Evolutionary conservation across 148 eudicot species (phyloP).

Genomic region (Beta vulgaris): DNA sequence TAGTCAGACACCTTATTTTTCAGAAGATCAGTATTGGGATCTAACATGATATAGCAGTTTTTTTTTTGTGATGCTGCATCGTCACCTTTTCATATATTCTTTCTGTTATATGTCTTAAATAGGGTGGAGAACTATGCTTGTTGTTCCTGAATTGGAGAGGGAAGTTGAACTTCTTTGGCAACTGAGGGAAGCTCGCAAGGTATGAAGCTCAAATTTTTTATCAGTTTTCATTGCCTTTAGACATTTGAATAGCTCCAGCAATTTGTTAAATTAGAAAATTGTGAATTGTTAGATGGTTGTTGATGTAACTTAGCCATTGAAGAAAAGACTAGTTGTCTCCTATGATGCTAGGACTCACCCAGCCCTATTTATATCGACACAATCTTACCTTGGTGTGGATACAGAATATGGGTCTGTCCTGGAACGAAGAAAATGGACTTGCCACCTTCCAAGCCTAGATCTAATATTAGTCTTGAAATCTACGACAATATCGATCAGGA

Average conservation of each 20-base stretch:
- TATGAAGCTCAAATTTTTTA: conserved; percentile 24
- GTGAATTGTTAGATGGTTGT: neutral
- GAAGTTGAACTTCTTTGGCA: conserved; percentile 78
- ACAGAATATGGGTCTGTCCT: too few relatives aligned
- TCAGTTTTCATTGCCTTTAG: neutral
- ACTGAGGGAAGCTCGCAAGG: conserved; percentile 73
- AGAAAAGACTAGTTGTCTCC: neutral
- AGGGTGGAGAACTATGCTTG: conserved; percentile 99
- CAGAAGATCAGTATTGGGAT: neutral
- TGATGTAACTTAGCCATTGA: neutral
- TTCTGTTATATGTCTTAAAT: conserved; percentile 22
- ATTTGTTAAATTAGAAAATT: neutral
- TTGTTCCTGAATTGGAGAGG: conserved; percentile 94
- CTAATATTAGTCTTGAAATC: too few relatives aligned
- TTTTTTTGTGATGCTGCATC: neutral
- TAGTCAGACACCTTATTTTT: neutral
- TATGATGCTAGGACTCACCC: too few relatives aligned
- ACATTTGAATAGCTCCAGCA: neutral
- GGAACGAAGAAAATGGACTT: too few relatives aligned
- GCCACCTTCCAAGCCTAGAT: too few relatives aligned
- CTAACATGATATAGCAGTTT: neutral
- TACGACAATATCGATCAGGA: too few relatives aligned
- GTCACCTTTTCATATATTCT: neutral
- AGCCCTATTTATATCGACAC: too few relatives aligned
- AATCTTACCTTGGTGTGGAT: too few relatives aligned